Base-by-base conservation (phyloP, 2,329 filamentous ascomycete genomes). In the Cercospora berteroae region DNA sequence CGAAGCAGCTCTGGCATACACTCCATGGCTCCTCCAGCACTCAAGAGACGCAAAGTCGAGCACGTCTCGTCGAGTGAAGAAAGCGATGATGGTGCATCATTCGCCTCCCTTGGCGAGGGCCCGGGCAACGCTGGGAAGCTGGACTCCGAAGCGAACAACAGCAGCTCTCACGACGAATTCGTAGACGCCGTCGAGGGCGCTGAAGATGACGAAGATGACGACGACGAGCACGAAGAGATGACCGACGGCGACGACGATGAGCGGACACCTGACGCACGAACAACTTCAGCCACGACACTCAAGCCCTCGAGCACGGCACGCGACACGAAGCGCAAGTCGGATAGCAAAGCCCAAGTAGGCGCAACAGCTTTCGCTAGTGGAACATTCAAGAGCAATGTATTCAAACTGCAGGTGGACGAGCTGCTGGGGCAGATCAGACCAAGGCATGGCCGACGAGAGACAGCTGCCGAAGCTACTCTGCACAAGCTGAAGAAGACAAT, bases 321-420 rank as follows among this genome's bases (percentile, higher is more conserved):
- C 50, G 59, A 68, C 50, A 57, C 50, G 50, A 57, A 44, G 63
- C 50, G 66, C 57, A 68, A 63, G 50, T 36, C 63, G 39, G 52
- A 63, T 44, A 65, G 59, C 29, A 61, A 65, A 44, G 57, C 65
- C 33, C 64, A 73, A 50, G 44, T 64, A 13, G 68, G 66, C 65
- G 71, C 75, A 60, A 80, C 80, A 61, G 77, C 80, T 27, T 85
- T 83, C 74, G 80, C 79, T 20, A 82, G 81, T 33, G 85, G 85
- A 58, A 82, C 85, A n/a, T 89, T 86, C 81, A 89, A 89, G 74
- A 89, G 87, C 52, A 89, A 84, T 75, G 80, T 89, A 65, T 90
- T 91, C 80, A 89, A 89, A 75, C 78, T 90, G 9, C 88, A 91
- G 75, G 82, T 89, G 36, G 86, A 90, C 70, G 87, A 90, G 72